A percentile compares a stretch with the other conserved stretches of the same genome.
Conservation (phyloP, 2,329 filamentous ascomycete species). For the Aotearoamyces nothofagi region DNA sequence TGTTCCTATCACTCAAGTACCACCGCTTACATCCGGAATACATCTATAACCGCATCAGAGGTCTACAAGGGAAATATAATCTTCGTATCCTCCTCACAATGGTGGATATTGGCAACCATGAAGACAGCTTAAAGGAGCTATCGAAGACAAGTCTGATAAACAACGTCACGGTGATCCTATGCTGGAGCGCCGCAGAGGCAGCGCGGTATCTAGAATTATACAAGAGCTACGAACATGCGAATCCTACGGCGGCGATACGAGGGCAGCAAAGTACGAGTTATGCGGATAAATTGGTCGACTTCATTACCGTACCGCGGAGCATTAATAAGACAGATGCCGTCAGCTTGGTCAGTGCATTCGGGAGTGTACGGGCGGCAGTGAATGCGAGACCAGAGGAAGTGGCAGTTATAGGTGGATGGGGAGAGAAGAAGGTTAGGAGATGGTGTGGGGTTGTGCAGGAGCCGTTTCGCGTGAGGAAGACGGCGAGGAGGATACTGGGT, state of each 20-base stretch:
- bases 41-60: conserved; percentile 83
- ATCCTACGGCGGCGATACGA: conserved; percentile 62
- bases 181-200: conserved; percentile 89
- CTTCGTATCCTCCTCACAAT: conserved; percentile 77
- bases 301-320: conserved; percentile 76
- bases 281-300: conserved; percentile 76
- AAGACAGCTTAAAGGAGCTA: conserved; percentile 76
- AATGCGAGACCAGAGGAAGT: conserved; percentile 83
- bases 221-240: conserved; percentile 83
- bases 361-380: conserved; percentile 70
- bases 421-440: conserved; percentile 80
- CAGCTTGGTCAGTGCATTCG: conserved; percentile 80
- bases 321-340: conserved; percentile 94
- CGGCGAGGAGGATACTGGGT: conserved; percentile 36
- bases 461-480: conserved; percentile 64
- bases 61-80: conserved; percentile 71
- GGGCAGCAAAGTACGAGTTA: conserved; percentile 76
- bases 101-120: conserved; percentile 91
- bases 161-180: conserved; percentile 80
- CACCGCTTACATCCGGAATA: conserved; percentile 96
- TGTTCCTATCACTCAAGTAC: conserved; percentile 93
- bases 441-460: conserved; percentile 76
- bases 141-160: conserved; percentile 88
- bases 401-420: conserved; percentile 77
- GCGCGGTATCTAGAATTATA: conserved; percentile 89